These are phyloP conservation scores for Neoboletus brunneissimus DNA, from an alignment of 768 basidiomycete species.

Conservation along the genomic window DNA sequence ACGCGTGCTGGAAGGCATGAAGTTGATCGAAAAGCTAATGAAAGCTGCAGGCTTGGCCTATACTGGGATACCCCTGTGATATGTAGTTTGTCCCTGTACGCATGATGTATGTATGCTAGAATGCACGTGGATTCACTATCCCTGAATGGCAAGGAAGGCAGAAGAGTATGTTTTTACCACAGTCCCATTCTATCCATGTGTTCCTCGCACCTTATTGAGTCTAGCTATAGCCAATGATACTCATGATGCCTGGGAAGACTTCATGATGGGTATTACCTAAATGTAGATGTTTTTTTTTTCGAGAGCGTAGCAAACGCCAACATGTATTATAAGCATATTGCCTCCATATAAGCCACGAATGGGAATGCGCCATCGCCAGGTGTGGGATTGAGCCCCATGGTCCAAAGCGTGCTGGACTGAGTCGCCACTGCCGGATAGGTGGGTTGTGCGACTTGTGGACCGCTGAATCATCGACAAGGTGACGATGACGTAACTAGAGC, in stretches of 20 bases:
- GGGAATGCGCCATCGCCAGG: background rate
- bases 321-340: too few species aligned
- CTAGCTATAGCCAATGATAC: background rate
- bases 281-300: too few species aligned
- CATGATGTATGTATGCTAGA: background rate
- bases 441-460: background rate
- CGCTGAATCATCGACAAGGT: background rate
- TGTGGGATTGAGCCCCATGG: too few species aligned
- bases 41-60: conserved; percentile 24
- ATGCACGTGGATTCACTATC: background rate
- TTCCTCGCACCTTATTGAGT: background rate
- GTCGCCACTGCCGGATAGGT: background rate
- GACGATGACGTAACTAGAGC: background rate
- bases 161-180: background rate
- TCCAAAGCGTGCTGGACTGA: too few species aligned
- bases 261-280: background rate
- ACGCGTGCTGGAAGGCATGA: conserved; percentile 46
- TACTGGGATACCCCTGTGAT: conserved; percentile 22
- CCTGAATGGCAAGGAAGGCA: background rate
- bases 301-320: too few species aligned
- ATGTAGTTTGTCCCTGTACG: background rate
- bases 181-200: background rate
- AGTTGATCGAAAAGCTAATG: conserved; percentile 35
- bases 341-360: background rate
- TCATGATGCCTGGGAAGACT: background rate